These are phyloP conservation scores for Hypoxylon rubiginosum DNA, from an alignment of 2,329 filamentous ascomycete genomes.

Conservation along the genomic window DNA sequence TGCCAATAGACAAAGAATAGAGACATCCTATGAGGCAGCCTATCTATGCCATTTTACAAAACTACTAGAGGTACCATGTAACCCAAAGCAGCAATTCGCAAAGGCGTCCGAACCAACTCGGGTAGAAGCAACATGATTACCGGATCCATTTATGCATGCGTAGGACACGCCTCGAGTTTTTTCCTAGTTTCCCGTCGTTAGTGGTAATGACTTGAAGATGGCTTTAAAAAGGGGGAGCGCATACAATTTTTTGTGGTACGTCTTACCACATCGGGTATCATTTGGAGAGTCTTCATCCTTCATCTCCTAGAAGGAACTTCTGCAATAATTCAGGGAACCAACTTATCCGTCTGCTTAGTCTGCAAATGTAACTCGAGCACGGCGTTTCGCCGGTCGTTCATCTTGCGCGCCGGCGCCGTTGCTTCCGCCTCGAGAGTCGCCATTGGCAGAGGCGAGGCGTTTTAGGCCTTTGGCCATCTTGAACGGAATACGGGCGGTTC, in stretches of 20 bases:
- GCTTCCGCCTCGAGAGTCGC: not conserved
- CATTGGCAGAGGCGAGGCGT: constrained; percentile 19
- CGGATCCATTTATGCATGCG: not conserved
- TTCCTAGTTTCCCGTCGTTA: not conserved
- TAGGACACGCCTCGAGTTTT: not conserved
- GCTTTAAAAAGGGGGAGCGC: not conserved
- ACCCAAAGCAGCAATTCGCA: not conserved
- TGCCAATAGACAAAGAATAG: not conserved
- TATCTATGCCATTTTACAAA: not conserved
- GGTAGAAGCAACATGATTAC: not conserved
- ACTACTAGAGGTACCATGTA: not conserved
- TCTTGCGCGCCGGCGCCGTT: constrained; percentile 1
- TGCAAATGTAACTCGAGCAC: constrained; percentile 34
- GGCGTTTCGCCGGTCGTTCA: constrained; percentile 36
- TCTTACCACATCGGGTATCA: not conserved
- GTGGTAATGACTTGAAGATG: not conserved
- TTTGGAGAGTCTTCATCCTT: not conserved
- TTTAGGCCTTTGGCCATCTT: constrained; percentile 32
- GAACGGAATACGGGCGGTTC: constrained; percentile 15
- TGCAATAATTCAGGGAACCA: not conserved
- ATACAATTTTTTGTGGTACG: not conserved
- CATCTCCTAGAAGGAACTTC: not conserved
- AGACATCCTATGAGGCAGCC: not conserved
- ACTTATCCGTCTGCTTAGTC: constrained; percentile 5
- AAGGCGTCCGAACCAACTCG: not conserved